Evolutionary conservation across 345 rosid species (phyloP).

Genomic region (Erysimum cheiranthoides): DNA sequence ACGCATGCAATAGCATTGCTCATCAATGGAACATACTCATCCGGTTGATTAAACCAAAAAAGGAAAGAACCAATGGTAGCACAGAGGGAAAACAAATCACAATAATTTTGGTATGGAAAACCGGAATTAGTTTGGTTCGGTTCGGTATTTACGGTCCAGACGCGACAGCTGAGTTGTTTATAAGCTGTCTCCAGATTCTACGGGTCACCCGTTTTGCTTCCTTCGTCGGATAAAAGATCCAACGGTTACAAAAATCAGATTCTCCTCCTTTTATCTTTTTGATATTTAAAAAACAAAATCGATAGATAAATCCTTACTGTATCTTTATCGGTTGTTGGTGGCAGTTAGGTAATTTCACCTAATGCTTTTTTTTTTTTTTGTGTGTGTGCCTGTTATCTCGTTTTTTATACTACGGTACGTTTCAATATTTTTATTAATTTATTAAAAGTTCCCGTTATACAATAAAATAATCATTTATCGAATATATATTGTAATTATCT

Average conservation of each 20-base stretch:
- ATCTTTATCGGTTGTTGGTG: conserved; percentile 49
- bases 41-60: too few species aligned
- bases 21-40: too few species aligned
- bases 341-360: conserved; percentile 60
- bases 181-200: conserved; percentile 32
- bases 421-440: conserved; percentile 9
- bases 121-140: conserved; percentile 21
- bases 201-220: conserved; percentile 37
- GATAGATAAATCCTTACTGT: conserved; percentile 26
- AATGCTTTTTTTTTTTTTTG: conserved; percentile 1
- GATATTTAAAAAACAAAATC: not conserved
- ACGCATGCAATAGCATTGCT: not conserved
- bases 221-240: conserved; percentile 26
- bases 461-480: not conserved
- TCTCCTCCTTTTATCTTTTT: not conserved
- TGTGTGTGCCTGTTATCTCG: conserved; percentile 3
- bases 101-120: not conserved
- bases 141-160: conserved; percentile 35
- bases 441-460: conserved; percentile 39
- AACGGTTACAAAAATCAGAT: conserved; percentile 43
- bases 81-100: not conserved
- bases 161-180: conserved; percentile 15
- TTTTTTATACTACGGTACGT: conserved; percentile 4
- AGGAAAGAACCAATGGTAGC: too few species aligned
- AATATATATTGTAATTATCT: conserved; percentile 10